These are phyloP conservation scores for Nelumbo lutea DNA, from an alignment of 164 flowering plant species.

Conservation along the genomic window DNA sequence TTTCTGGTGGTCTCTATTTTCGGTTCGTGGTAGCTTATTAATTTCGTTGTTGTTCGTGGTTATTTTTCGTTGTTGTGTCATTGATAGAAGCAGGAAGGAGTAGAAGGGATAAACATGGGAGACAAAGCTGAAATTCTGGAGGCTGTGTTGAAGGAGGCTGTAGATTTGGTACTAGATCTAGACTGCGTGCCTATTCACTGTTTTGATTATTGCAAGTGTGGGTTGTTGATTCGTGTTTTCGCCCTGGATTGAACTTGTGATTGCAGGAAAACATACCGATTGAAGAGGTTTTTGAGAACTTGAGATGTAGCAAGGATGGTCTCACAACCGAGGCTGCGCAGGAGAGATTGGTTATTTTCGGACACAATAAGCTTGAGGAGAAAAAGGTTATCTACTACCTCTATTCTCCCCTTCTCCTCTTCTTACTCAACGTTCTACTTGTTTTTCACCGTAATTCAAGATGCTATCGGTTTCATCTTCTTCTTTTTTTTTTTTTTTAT, in stretches of 20 bases:
- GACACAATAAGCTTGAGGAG: slow-evolving; percentile 74
- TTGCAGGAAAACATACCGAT: slow-evolving; percentile 75
- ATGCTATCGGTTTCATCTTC: background rate
- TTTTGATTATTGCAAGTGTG: background rate
- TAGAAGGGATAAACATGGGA: slow-evolving; percentile 31
- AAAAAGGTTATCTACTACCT: slow-evolving; percentile 39
- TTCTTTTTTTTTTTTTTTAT: background rate
- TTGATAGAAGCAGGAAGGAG: slow-evolving; percentile 2
- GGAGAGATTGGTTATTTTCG: slow-evolving; percentile 58
- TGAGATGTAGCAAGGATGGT: slow-evolving; percentile 60
- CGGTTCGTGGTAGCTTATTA: background rate
- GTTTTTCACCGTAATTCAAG: background rate
- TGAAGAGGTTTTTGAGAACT: slow-evolving; percentile 73
- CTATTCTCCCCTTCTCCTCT: background rate
- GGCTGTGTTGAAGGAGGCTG: slow-evolving; percentile 66
- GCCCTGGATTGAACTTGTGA: slow-evolving; percentile 8
- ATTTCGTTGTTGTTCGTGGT: background rate
- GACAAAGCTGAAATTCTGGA: slow-evolving; percentile 40
- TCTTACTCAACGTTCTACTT: background rate
- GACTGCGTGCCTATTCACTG: slow-evolving; percentile 7
- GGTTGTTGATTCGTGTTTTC: slow-evolving; percentile 10
- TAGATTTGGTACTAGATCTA: slow-evolving; percentile 53
- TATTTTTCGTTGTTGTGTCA: background rate
- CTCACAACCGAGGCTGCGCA: slow-evolving; percentile 53
- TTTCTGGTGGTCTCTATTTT: background rate